Base-by-base conservation (phyloP, 176 grass and related monocot species). In the Paspalum notatum region DNA sequence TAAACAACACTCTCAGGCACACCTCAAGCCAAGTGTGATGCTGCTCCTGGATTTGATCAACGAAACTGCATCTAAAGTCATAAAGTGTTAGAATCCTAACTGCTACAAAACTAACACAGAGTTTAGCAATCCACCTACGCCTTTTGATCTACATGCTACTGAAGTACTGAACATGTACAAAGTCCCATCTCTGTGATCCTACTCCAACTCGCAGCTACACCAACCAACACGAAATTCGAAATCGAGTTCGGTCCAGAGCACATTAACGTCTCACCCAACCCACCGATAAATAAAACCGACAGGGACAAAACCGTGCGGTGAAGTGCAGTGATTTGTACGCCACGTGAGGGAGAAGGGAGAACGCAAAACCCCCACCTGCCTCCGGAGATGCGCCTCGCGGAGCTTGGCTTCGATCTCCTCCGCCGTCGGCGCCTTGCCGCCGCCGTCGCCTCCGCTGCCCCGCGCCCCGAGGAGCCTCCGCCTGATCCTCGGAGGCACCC, bases 401-500 rank as follows among this genome's bases (percentile, higher is more conserved):
- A 98, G 92, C 82, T 90, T 98, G 72, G 90, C 79, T 68, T 98
- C 82, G 75, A 99, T 99, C 78, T 85, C 92, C 88, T 95, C 86
- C 13, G 86, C 86, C 49, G 88, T 95, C 51, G 79, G 58, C 56
- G 84, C 86, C 12, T 63, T 71, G 42, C 48, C 77, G 21, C 43
- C 80, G 21, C 43, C 57, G 67, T 60, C 9, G 6, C 24, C 22
- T 64, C 54, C 42, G 64, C 82, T 7, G 4, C 5, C 17, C 37
- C 64, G 76, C 38, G 46, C 48, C 61, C 63, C 74, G 26, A 82
- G 80, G 56, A 95, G 68, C 88, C 95, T 92, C 86, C 86, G 83
- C 55, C 84, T 91, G 66, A 99, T 99, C 72, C 90, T 90, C 47
- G 77, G 79, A 15, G 96, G 96, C 49, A 93, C 84, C 86, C 79